Evolutionary conservation across 1,139 yeast genomes (phyloP), one percentile per base, ranked within the genome.

Genomic region (Sugiyamaella grinbergsii): DNA sequence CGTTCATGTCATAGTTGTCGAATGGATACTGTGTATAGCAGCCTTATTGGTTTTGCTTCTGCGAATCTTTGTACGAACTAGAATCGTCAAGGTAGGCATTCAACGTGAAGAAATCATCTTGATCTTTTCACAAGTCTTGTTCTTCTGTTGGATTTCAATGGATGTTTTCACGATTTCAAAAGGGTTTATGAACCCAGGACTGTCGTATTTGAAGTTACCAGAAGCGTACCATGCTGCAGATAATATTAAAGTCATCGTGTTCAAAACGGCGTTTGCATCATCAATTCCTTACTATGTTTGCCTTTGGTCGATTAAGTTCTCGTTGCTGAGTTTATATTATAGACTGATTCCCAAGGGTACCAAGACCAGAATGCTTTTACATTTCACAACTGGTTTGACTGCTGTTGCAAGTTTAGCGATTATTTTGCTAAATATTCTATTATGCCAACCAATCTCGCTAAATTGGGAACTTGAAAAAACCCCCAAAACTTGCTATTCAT

Each of bases 271-370:
- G 26, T 65, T 62, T 42, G 56, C 66, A 13, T 63, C 68, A 23
- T 51, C 67, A 4, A 54, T 57, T 4, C 67, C 67, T 3, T 65
- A 65, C 57, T 65, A 63, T 46, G 37, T 64, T 33, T 57, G 61
- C 29, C 52, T 64, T 28, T 65, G 69, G 69, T 46, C 55, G 49
- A 59, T 65, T 56, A 65, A 65, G 51, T 60, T 57, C 40, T 63
- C 66, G n/a, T 57, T 65, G 34, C 46, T 65, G 26, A 64, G 66
- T 7, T 56, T 65, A 32, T 65, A 62, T 52, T 63, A 58, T 46
- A 56, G 67, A 28, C 55, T 65, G 31, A 59, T 65, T 23, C 68
- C 67, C 15, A 55, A 54, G 20, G 55, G 54, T 15, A 60, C 62
- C 23, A 59, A 56, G 53, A 55, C 60, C 6, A 52, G 67, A 28